These are phyloP conservation scores for Diplodia seriata DNA, from an alignment of 2,329 filamentous ascomycete genomes.

Conservation along the genomic window DNA sequence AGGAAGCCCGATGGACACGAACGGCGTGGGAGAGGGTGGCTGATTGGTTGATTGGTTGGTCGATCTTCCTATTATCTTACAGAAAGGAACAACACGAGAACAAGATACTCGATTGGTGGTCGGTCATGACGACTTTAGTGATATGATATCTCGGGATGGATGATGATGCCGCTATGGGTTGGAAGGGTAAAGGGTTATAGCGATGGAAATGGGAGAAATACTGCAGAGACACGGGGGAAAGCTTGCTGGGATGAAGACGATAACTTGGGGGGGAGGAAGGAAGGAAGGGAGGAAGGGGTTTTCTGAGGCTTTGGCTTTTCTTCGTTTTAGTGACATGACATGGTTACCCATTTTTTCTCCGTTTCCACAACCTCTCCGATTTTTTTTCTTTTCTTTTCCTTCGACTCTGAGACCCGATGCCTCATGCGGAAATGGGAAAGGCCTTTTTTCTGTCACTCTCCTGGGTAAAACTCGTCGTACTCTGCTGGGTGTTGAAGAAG, in stretches of 20 bases:
- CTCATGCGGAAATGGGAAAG: constrained; percentile 18
- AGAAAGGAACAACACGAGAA: constrained; percentile 14
- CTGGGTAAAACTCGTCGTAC: background rate
- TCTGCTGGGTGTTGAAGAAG: constrained; percentile 24
- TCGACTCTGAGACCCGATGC: background rate
- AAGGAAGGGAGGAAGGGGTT: background rate
- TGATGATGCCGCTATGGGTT: background rate
- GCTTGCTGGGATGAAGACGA: constrained; percentile 1
- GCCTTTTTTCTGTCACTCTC: background rate
- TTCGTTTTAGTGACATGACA: constrained; percentile 1
- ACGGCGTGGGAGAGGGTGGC: constrained; percentile 45
- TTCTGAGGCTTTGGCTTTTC: constrained; percentile 6
- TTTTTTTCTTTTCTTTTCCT: background rate
- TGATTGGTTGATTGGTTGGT: constrained; percentile 33
- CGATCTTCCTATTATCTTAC: background rate
- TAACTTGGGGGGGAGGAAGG: background rate
- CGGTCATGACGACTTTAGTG: constrained; percentile 8
- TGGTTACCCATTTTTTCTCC: background rate
- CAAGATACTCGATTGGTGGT: background rate
- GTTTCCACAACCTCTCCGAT: background rate
- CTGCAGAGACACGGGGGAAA: background rate
- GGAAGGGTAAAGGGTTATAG: background rate
- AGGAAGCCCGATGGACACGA: constrained; percentile 52
- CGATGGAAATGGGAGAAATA: background rate
- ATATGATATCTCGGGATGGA: background rate